phyloP scores from a whole-genome alignment of 345 rosid species.

The Boechera divaricarpa region DNA sequence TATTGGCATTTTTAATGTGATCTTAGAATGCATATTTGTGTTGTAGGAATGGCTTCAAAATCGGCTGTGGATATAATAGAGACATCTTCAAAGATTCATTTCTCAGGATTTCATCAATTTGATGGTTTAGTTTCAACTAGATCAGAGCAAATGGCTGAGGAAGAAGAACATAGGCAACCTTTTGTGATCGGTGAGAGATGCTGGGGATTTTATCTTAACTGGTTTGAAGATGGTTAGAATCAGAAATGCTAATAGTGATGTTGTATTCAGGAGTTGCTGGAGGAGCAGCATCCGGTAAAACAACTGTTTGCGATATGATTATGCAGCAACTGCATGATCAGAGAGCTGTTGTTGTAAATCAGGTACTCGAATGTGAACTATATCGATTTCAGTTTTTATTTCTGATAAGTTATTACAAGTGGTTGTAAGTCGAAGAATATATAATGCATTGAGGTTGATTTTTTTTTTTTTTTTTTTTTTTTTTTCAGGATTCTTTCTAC shows the following conservation, averaged over 20 bases:
- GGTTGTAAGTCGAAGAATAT: background rate
- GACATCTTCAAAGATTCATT: slow-evolving; percentile 81
- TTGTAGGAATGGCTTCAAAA: slow-evolving; percentile 32
- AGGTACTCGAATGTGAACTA: slow-evolving; percentile 46
- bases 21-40: background rate
- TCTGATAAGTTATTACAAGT: background rate
- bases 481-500: slow-evolving; percentile 86
- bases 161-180: slow-evolving; percentile 65
- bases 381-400: background rate
- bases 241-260: background rate
- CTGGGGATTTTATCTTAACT: background rate
- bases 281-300: slow-evolving; percentile 95
- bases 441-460: slow-evolving; percentile 6
- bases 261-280: slow-evolving; percentile 80
- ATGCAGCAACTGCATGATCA: slow-evolving; percentile 98
- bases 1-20: slow-evolving; percentile 8
- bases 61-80: slow-evolving; percentile 78
- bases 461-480: slow-evolving; percentile 3
- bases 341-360: slow-evolving; percentile 92
- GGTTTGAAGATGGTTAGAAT: background rate
- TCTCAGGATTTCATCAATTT: slow-evolving; percentile 82
- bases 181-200: slow-evolving; percentile 81
- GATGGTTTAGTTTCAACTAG: slow-evolving; percentile 53
- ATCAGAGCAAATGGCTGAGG: slow-evolving; percentile 50
- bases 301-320: slow-evolving; percentile 96